Evolutionary conservation across 1,139 yeast species (phyloP), one percentile per base, ranked within the genome.

Genomic region (Debaryomyces sp.): DNA sequence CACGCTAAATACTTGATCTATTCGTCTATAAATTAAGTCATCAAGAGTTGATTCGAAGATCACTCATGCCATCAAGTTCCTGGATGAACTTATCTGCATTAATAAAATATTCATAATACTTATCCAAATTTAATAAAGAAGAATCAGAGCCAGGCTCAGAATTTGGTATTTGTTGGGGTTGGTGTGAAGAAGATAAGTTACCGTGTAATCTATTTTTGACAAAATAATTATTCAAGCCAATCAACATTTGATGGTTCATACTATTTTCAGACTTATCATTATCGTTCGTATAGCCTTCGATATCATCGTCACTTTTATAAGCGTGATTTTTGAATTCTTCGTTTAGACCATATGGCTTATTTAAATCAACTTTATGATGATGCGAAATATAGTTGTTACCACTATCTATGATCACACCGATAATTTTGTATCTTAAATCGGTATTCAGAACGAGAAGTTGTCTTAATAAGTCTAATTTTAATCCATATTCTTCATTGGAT

Each of bases 391-490:
- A 74, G 32, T 58, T 45, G 32, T 72, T 71, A 10, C 80, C 80
- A 43, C 77, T 71, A 51, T 75, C 76, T 18, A 75, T 58, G 52
- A 69, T 48, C 6, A 75, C 67, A 1, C 80, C 80, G 5, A 71
- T 43, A 6, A 74, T 54, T 42, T 59, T 58, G 22, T 51, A 46
- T 15, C 52, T 56, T 5, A 48, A 41, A 5, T 43, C 35, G 2
- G 39, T 29, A 12, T 51, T 51, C 21, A 34, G 22, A 6, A 54
- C 43, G 22, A 68, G 50, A 12, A 67, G 41, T 17, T 43, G 42
- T 3, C 46, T 45, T 27, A 67, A 53, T 4, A 59, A 18, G 0
- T 43, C 23, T 13, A 59, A 47, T 41, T 63, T 62, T 1, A 48
- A 47, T 3, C 57, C 54, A 44, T 61, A 66, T 10, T 62, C 49